Base-by-base conservation (phyloP, 192 early-diverging fungal species). In the Podila horticola region DNA sequence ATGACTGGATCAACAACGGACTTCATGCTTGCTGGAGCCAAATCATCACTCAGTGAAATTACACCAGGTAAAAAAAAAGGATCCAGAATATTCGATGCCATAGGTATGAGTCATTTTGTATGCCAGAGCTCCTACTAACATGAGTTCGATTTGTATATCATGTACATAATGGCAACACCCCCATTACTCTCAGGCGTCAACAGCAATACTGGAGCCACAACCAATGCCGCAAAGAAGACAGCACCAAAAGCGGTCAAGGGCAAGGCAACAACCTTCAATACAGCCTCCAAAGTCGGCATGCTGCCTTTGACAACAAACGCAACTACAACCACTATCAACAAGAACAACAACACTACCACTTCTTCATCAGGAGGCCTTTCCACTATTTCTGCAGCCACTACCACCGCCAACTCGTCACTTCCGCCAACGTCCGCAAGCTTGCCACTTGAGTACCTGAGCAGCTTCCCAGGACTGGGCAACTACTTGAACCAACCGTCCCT, bases 31-130 rank as follows among this genome's bases (percentile, higher is more conserved):
- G 58, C 58, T 30, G 58, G 31, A 36, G 57, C 59, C 24, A 50
- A 62, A 10, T 66, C 59, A 8, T 55, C 65, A n/a, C 30, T 75
- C 19, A 75, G 74, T 20, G 66, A 76, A 10, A 52, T 70, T 26
- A 61, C 63, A 20, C 74, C 74, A 45, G 74, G 74, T 75, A 69
- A 17, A 19, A 20, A 20, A 22, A 29, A 58, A 33, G 11, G 41
- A 45, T 45, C 41, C 41, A 45, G 41, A 45, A 45, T 45, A 4
- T 45, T 11, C 41, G 12, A 17, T 45, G 1, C 41, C 15, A 1
- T 45, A 45, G 41, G 4, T 28, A 50, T 29, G 63, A 12, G 11
- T 20, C 17, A 19, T 66, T n/a, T 20, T 50, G 2, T 36, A 4
- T 41, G n/a, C 6, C 8, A 17, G 13, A 4, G n/a, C 29, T n/a